Conservation (phyloP, 176 grass and related monocot species). For the Thinopyrum elongatum region DNA sequence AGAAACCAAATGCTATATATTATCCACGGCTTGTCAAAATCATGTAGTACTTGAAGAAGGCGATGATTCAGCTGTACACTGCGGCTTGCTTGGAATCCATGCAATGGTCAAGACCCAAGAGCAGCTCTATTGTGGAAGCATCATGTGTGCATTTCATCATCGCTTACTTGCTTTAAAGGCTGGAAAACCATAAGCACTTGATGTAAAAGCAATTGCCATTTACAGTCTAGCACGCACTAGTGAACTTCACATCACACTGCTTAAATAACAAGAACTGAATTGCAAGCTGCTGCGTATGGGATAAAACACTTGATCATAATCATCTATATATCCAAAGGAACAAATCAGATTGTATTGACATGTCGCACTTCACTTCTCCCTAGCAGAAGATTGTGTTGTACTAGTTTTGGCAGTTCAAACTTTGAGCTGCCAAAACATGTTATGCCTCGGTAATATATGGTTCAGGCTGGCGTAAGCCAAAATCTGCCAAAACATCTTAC, state of each 20-base stretch:
- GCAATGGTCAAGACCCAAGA: constrained; percentile 1
- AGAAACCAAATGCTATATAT: background rate
- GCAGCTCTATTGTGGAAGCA: background rate
- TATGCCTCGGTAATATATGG: too few species aligned
- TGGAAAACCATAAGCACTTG: constrained; percentile 8
- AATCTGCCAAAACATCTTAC: too few species aligned
- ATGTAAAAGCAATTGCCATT: constrained; percentile 24
- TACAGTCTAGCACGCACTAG: constrained; percentile 20
- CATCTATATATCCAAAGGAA: background rate
- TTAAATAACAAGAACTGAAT: background rate
- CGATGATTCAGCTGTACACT: background rate
- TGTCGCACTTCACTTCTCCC: background rate
- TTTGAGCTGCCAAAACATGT: too few species aligned
- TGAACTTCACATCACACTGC: background rate
- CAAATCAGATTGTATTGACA: background rate
- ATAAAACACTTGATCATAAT: background rate
- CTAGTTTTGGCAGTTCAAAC: too few species aligned
- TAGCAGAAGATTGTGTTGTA: background rate
- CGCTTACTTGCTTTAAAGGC: constrained; percentile 24
- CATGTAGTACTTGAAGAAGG: constrained; percentile 20
- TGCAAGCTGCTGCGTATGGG: background rate
- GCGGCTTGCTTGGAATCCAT: constrained; percentile 32
- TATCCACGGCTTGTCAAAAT: constrained; percentile 15
- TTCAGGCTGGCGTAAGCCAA: too few species aligned
- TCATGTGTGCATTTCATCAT: constrained; percentile 13